phyloP scores from a whole-genome alignment of 495 filamentous ascomycete species.

The Sporormia fimetaria region DNA sequence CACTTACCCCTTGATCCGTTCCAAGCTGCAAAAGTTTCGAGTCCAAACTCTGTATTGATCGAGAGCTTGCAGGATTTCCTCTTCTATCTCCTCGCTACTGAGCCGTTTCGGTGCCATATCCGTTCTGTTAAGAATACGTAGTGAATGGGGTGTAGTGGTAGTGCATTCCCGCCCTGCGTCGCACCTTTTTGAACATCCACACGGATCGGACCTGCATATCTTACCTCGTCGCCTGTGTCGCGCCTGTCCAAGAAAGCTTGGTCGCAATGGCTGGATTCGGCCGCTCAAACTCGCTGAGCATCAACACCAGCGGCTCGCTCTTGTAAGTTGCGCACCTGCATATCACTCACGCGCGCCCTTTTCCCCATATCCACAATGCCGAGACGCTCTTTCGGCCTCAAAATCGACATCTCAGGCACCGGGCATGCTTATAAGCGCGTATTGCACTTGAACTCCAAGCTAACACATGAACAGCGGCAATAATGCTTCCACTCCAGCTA shows the following conservation, averaged over 20 bases:
- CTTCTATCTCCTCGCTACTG: too few relatives aligned
- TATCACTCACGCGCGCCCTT: background rate
- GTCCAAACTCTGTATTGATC: conserved; percentile 9
- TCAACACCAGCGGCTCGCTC: conserved; percentile 65
- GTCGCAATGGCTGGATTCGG: conserved; percentile 25
- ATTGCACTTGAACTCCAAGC: background rate
- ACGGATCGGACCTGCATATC: background rate
- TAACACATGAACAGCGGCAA: conserved; percentile 22
- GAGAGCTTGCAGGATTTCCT: too few relatives aligned
- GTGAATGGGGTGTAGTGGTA: too few relatives aligned
- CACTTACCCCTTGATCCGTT: conserved; percentile 17
- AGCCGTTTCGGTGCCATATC: too few relatives aligned
- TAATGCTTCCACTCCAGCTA: too few relatives aligned
- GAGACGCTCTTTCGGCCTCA: conserved; percentile 16
- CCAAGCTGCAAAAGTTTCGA: conserved; percentile 16
- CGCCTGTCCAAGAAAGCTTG: background rate
- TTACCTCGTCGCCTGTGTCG: conserved; percentile 2
- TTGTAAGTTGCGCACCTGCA: conserved; percentile 42
- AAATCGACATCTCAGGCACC: background rate
- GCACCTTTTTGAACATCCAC: conserved; percentile 20
- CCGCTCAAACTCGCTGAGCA: conserved; percentile 61
- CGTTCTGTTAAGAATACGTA: too few relatives aligned
- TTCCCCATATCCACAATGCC: background rate
- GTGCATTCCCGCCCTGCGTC: too few relatives aligned
- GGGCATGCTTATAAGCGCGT: background rate